Evolutionary conservation across 768 basidiomycete genomes (phyloP), one percentile per base, ranked within the genome.

Genomic region (Rhodotorula kratochvilovae): DNA sequence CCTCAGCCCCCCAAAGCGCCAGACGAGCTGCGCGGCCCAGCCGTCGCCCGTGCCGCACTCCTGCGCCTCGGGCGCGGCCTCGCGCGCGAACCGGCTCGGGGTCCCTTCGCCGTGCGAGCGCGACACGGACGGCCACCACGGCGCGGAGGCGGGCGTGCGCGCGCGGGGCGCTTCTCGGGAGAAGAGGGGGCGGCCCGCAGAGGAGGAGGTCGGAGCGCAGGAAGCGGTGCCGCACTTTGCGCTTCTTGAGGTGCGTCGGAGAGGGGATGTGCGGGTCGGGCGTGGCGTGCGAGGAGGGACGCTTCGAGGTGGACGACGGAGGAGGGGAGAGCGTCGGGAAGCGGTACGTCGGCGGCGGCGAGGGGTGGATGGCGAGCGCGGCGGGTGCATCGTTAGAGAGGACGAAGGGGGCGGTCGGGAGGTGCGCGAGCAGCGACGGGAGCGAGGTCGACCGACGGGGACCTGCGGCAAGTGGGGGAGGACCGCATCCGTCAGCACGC

Each of bases 101-200:
- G n/a, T 39, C 7, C 39, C 46, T 13, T 64, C 58, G 36, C 68
- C 68, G 15, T 42, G 33, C 45, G 46, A 57, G 3, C 39, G 42
- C 51, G 60, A 61, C 3, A 65, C 62, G 15, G 57, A 54, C 11
- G 68, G 63, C 68, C 68, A 70, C 68, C 68, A 70, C 4, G 36
- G 5, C 13, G 68, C 33, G 36, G 23, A 27, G 48, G 48, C 25
- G 25, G 45, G 21, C 45, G 19, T 19, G 45, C 11, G 45, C 45
- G 45, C 21, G 33, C 25, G 7, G 63, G 13, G 15, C 29, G 60
- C 23, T 27, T 1, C 5, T 39, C 39, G 66, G 61, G 3, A 33
- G 45, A 10, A 35, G 29, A 19, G 25, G 48, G 12, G 50, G 42
- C 27, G 39, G 54, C 0, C 42, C 29, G 48, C 57, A 60, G 35